Conservation (phyloP, 176 grass and related monocot genomes). For the Themeda triandra region DNA sequence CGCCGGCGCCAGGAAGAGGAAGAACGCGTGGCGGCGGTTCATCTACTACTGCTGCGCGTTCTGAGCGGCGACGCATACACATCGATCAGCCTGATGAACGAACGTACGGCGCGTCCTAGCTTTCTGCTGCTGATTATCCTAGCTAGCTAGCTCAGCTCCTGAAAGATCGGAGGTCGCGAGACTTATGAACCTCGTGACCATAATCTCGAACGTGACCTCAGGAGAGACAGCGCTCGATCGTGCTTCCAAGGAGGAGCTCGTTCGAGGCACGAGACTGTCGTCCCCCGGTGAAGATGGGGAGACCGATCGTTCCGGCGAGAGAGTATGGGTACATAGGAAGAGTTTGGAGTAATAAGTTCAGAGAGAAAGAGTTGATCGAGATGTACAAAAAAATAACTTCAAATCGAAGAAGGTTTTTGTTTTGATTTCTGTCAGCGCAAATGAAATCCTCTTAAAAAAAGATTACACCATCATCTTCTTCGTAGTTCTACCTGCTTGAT, state of each 20-base stretch:
- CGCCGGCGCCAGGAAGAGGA: constrained; percentile 37
- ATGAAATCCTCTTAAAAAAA: neutral
- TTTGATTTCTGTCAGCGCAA: neutral
- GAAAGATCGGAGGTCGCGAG: neutral
- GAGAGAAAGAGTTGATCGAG: neutral
- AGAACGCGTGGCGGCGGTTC: constrained; percentile 44
- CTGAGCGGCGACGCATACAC: constrained; percentile 3
- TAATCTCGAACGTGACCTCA: neutral
- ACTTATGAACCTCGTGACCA: neutral
- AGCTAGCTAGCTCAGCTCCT: neutral
- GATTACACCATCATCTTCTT: neutral
- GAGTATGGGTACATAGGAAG: constrained; percentile 8
- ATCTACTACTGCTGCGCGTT: constrained; percentile 67
- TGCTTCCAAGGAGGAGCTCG: neutral
- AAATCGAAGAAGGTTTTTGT: neutral
- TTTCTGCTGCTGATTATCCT: neutral
- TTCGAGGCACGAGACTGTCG: neutral
- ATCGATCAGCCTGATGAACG: neutral
- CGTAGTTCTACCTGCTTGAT: neutral
- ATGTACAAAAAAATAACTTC: neutral
- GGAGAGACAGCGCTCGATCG: neutral
- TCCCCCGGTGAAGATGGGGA: neutral
- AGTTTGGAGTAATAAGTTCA: neutral
- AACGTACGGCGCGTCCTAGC: neutral
- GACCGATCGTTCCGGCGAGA: neutral